These are phyloP conservation scores for Talaromyces wortmannii DNA, from an alignment of 495 filamentous ascomycete genomes.

Conservation along the genomic window DNA sequence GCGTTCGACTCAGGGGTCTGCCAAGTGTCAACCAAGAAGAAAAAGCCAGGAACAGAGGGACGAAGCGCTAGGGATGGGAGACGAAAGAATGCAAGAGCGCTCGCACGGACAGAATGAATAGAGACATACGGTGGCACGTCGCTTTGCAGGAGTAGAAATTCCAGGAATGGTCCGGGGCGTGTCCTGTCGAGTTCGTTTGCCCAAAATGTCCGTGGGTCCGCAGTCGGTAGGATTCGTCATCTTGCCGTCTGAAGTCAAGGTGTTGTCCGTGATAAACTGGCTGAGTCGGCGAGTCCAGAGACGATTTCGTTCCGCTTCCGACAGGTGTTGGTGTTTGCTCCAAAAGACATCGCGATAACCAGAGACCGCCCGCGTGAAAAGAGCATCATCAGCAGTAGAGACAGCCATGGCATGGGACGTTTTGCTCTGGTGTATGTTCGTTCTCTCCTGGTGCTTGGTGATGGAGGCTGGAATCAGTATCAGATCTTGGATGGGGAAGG, in stretches of 20 bases:
- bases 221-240: not conserved
- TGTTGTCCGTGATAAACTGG: slow-evolving; percentile 24
- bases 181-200: slow-evolving; percentile 41
- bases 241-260: not conserved
- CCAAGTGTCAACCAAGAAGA: slow-evolving; percentile 42
- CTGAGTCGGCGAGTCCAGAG: slow-evolving; percentile 37
- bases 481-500: not conserved
- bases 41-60: slow-evolving; percentile 15
- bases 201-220: slow-evolving; percentile 21
- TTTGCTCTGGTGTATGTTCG: slow-evolving; percentile 11
- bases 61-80: not conserved
- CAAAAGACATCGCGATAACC: slow-evolving; percentile 40
- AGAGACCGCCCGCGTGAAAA: slow-evolving; percentile 39
- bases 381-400: slow-evolving; percentile 34
- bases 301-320: slow-evolving; percentile 35
- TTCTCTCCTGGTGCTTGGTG: slow-evolving; percentile 6
- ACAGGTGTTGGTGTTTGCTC: slow-evolving; percentile 35
- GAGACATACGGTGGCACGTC: slow-evolving; percentile 45
- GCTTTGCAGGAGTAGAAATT: slow-evolving; percentile 33
- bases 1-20: slow-evolving; percentile 33
- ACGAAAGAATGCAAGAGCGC: slow-evolving; percentile 14
- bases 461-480: slow-evolving; percentile 12
- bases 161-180: slow-evolving; percentile 36
- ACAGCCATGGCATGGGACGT: slow-evolving; percentile 23
- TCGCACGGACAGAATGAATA: slow-evolving; percentile 16